phyloP scores from a whole-genome alignment of 345 rosid genomes.

The Pelargonium nanum region DNA sequence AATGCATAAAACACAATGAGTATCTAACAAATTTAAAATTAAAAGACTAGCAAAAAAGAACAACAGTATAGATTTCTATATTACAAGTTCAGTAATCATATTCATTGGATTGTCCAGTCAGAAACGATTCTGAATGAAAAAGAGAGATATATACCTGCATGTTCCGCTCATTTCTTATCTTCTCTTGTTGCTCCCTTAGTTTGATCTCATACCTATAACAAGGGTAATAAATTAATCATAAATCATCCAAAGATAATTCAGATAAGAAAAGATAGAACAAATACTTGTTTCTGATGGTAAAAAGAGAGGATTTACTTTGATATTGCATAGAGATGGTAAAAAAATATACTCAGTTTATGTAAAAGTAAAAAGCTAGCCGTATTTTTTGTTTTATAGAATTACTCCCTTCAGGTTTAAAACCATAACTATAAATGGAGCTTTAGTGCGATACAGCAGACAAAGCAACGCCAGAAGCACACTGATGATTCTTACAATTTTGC shows the following conservation, averaged over 20 bases:
- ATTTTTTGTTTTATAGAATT: neutral
- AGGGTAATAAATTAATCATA: conserved; percentile 8
- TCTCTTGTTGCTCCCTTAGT: conserved; percentile 84
- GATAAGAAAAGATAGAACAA: conserved; percentile 1
- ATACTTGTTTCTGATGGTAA: neutral
- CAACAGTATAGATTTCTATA: no score
- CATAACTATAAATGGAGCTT: neutral
- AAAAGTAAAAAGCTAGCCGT: neutral
- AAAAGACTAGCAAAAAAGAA: no score
- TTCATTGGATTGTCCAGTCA: neutral
- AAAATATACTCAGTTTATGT: no score
- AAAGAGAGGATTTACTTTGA: neutral
- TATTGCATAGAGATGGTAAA: neutral
- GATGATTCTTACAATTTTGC: conserved; percentile 63
- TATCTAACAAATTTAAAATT: no score
- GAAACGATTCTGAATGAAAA: neutral
- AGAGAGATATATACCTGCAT: conserved; percentile 40
- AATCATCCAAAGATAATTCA: neutral
- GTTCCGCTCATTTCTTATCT: conserved; percentile 57
- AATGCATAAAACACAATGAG: no score
- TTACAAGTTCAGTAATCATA: no score
- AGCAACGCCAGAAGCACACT: neutral
- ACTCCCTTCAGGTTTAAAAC: no score
- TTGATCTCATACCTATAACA: conserved; percentile 75
- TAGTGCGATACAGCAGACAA: neutral